phyloP scores from a whole-genome alignment of 1,284 basidiomycete species.

The Pseudozyma tsukubaensis region DNA sequence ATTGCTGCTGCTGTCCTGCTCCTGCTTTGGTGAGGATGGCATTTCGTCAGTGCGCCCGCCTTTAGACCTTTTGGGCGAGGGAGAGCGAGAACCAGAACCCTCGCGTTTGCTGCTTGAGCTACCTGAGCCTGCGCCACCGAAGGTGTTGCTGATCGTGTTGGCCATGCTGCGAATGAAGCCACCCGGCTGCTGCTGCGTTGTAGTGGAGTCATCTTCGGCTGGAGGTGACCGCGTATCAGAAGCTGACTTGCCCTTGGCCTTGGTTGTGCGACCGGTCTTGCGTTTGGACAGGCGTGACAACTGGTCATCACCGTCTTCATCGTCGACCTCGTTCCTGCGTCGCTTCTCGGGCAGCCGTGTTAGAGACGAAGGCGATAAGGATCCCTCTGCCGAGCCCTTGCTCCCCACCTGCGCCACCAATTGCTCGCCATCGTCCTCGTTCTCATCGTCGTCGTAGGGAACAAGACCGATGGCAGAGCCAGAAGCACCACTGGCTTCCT shows the following conservation, averaged over 20 bases:
- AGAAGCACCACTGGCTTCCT: slow-evolving; percentile 66
- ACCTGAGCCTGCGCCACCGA: slow-evolving; percentile 21
- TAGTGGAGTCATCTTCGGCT: slow-evolving; percentile 11
- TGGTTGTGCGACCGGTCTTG: slow-evolving; percentile 37
- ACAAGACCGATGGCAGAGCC: slow-evolving; percentile 74
- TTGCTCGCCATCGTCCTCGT: background rate
- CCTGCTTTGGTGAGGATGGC: slow-evolving; percentile 16
- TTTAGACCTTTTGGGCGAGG: slow-evolving; percentile 32
- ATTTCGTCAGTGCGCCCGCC: slow-evolving; percentile 11
- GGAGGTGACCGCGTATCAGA: slow-evolving; percentile 11
- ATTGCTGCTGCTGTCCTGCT: slow-evolving; percentile 13
- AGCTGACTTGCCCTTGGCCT: slow-evolving; percentile 24
- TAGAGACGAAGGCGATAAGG: slow-evolving; percentile 68
- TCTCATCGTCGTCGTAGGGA: slow-evolving; percentile 72
- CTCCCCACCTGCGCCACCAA: slow-evolving; percentile 13
- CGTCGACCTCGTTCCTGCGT: slow-evolving; percentile 33
- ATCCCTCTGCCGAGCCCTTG: slow-evolving; percentile 48
- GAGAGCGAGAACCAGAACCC: slow-evolving; percentile 18
- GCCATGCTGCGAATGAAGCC: slow-evolving; percentile 49
- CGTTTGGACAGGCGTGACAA: slow-evolving; percentile 47
- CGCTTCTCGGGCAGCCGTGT: slow-evolving; percentile 75
- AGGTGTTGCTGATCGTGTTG: slow-evolving; percentile 45
- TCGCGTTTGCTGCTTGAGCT: slow-evolving; percentile 20
- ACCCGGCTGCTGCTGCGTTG: slow-evolving; percentile 25
- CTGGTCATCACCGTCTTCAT: slow-evolving; percentile 47